phyloP scores from a whole-genome alignment of 495 filamentous ascomycete species.

The Penicilliopsis zonata region DNA sequence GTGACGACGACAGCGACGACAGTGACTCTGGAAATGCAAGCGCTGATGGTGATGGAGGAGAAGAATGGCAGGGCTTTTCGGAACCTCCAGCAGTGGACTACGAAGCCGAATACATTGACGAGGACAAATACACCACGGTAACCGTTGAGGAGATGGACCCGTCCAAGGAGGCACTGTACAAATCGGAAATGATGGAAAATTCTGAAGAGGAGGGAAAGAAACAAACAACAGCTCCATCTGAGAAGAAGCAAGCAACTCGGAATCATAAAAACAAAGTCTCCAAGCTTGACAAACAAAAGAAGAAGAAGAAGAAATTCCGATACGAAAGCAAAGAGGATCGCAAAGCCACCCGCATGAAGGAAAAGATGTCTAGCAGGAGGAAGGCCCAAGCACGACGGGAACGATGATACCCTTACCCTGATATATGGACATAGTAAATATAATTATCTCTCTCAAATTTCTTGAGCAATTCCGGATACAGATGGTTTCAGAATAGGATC shows the following conservation, averaged over 20 bases:
- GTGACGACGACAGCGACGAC: conserved; percentile 34
- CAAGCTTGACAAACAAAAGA: conserved; percentile 47
- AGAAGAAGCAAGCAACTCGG: conserved; percentile 29
- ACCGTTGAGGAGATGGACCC: conserved; percentile 86
- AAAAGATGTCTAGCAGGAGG: conserved; percentile 46
- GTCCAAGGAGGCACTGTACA: conserved; percentile 54
- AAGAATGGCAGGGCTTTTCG: conserved; percentile 51
- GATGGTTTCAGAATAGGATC: too few species aligned
- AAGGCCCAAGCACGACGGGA: conserved; percentile 34
- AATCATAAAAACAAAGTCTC: too few species aligned
- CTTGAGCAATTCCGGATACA: too few species aligned
- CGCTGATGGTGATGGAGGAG: conserved; percentile 23
- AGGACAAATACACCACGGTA: conserved; percentile 88
- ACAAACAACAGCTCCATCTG: conserved; percentile 16
- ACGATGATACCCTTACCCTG: conserved; percentile 12
- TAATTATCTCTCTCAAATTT: too few species aligned
- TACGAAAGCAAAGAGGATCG: conserved; percentile 83
- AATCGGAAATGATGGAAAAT: conserved; percentile 33
- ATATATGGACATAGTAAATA: too few species aligned
- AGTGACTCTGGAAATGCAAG: conserved; percentile 27
- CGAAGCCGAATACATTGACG: conserved; percentile 92
- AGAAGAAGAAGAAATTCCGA: conserved; percentile 80
- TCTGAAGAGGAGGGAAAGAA: conserved; percentile 17
- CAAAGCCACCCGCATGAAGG: conserved; percentile 51
- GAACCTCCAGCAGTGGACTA: conserved; percentile 54